Base-by-base conservation (phyloP, 176 grass and related monocot species). In the Typha latifolia region DNA sequence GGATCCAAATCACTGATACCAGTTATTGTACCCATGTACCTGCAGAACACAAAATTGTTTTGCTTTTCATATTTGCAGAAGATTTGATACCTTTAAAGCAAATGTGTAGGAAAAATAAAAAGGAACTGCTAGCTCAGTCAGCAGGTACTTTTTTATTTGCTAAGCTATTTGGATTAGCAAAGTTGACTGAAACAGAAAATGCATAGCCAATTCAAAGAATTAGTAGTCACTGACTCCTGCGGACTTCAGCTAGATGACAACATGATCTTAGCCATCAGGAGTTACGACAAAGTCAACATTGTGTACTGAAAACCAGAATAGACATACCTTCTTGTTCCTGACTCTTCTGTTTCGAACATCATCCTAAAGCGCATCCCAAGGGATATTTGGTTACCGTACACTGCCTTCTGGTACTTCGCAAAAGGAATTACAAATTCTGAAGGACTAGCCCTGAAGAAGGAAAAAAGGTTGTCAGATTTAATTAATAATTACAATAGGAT, bases 21-120 rank as follows among this genome's bases (percentile, higher is more conserved):
- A 43, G 95, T 99, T 70, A 99, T 87, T 2, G 95, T 99, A 72
- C 95, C 95, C 95, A 94, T 99, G 79, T 94, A 99, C 84, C 95
- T 99, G 81, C 76, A 78, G 66, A 59, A 64, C 19, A 14, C 63
- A 48, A 63, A 15, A 51, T 1, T 0, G 22, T 23, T 14, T 53
- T 52, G 19, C 1, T 29, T 49, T 62, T 53, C 12, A 34, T 8
- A 32, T 10, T 20, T 16, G 13, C 14, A 10, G 2, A 15, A 66
- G 34, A 34, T 15, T 66, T 19, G 14, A 14, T 6, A 63, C 2
- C 49, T 51, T 51, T 2, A 51, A 51, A 13, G 49, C 12, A 51
- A 14, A 15, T 51, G 49, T 15, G 15, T 3, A 51, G 49, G 4
- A 12, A 15, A 13, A 51, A 13, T 12, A 51, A 15, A 51, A 12